Conservation (phyloP, 345 rosid species). For the Eucalyptus coolabah region DNA sequence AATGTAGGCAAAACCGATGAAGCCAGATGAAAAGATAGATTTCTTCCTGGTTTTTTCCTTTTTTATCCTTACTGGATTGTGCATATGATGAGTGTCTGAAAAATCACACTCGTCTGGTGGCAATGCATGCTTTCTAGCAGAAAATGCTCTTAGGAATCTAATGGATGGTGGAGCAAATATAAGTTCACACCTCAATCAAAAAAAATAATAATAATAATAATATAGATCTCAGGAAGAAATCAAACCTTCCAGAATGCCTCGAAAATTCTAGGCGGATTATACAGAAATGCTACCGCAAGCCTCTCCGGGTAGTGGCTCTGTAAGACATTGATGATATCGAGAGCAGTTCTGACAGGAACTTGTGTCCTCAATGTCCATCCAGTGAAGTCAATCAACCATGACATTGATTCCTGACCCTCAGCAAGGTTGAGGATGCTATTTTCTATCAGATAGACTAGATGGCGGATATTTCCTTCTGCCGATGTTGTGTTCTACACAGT, state of each 20-base stretch:
- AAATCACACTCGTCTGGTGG: neutral
- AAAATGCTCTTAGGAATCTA: neutral
- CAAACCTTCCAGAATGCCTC: slow-evolving; percentile 85
- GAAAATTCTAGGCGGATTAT: slow-evolving; percentile 80
- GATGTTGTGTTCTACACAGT: slow-evolving; percentile 58
- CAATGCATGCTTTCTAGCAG: neutral
- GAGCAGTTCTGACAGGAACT: slow-evolving; percentile 44
- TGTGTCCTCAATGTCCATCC: slow-evolving; percentile 56
- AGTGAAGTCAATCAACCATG: slow-evolving; percentile 90
- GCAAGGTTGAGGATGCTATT: slow-evolving; percentile 74
- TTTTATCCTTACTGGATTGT: neutral
- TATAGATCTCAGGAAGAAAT: neutral
- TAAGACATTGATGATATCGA: slow-evolving; percentile 52
- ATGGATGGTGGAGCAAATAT: neutral
- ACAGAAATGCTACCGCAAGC: slow-evolving; percentile 64
- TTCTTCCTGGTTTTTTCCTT: neutral
- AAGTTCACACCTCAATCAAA: neutral
- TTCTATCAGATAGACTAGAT: slow-evolving; percentile 81
- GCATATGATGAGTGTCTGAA: neutral
- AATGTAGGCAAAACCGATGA: neutral
- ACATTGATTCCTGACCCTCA: slow-evolving; percentile 79
- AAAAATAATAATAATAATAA: too few species aligned
- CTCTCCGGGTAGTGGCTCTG: slow-evolving; percentile 95
- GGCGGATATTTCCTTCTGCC: slow-evolving; percentile 59
- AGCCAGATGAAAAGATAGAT: neutral